Evolutionary conservation across 805 yeast genomes (phyloP).

Genomic region (Saturnispora galanensis): DNA sequence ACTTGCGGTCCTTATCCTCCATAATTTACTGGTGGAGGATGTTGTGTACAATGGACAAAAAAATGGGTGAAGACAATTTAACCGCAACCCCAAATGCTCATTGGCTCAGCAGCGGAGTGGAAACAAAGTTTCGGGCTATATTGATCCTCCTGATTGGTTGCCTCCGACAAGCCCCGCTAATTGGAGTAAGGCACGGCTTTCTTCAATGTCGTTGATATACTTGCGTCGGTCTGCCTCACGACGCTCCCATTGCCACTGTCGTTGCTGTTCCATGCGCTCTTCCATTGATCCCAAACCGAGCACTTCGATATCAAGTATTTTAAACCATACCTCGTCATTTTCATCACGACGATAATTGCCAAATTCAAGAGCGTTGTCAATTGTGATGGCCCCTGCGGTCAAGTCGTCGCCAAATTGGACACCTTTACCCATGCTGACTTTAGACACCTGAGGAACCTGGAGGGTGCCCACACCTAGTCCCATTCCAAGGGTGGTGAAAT

Average conservation of each 20-base stretch:
- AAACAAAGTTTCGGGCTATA: constrained; percentile 17
- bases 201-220: constrained; percentile 62
- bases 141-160: constrained; percentile 38
- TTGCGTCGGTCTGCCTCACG: constrained; percentile 74
- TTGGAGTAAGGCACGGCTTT: constrained; percentile 77
- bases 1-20: constrained; percentile 9
- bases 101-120: constrained; percentile 4
- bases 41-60: too few species aligned
- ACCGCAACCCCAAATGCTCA: background rate
- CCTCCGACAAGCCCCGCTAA: constrained; percentile 61
- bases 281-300: constrained; percentile 85
- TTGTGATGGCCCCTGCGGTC: constrained; percentile 51
- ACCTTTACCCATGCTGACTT: constrained; percentile 50
- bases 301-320: constrained; percentile 70
- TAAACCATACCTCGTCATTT: constrained; percentile 52
- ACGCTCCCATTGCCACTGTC: constrained; percentile 87
- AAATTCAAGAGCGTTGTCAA: constrained; percentile 72
- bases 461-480: constrained; percentile 77
- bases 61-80: background rate
- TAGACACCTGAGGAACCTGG: constrained; percentile 47
- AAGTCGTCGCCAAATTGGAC: constrained; percentile 1
- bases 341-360: constrained; percentile 69
- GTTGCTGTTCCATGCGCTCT: constrained; percentile 67
- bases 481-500: constrained; percentile 64
- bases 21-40: background rate